phyloP scores from a whole-genome alignment of 768 basidiomycete species.

The Psilocybe cyanescens region DNA sequence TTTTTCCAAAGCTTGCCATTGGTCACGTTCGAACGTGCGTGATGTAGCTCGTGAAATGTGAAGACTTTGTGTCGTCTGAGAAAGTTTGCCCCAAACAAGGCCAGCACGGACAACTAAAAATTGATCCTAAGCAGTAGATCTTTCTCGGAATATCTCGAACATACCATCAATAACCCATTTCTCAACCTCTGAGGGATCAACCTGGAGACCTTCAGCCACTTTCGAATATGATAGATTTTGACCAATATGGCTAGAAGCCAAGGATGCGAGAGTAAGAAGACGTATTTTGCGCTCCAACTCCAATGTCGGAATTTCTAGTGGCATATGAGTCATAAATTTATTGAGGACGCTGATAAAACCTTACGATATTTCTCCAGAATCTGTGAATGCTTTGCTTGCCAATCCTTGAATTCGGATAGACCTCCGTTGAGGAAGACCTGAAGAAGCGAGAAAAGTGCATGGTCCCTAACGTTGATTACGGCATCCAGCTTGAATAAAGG shows the following conservation, averaged over 20 bases:
- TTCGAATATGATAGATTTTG: constrained; percentile 71
- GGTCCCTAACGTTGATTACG: constrained; percentile 64
- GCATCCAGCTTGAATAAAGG: constrained; percentile 77
- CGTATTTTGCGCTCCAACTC: constrained; percentile 81
- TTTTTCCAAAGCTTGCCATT: constrained; percentile 82
- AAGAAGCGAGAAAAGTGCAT: constrained; percentile 76
- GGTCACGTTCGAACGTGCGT: constrained; percentile 73
- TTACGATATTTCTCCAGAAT: constrained; percentile 62
- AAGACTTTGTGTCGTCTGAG: constrained; percentile 76
- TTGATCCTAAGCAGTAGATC: constrained; percentile 5
- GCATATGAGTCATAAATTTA: not conserved
- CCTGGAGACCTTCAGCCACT: constrained; percentile 69
- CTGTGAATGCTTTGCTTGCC: constrained; percentile 55
- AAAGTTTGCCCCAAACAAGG: constrained; percentile 81
- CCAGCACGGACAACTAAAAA: constrained; percentile 76
- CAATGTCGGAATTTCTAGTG: constrained; percentile 32
- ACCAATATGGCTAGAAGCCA: constrained; percentile 79
- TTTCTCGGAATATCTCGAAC: constrained; percentile 13
- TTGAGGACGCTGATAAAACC: constrained; percentile 22
- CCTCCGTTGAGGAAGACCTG: constrained; percentile 74
- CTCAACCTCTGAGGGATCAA: constrained; percentile 71
- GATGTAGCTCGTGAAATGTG: constrained; percentile 76
- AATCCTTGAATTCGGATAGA: constrained; percentile 61
- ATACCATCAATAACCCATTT: constrained; percentile 88
- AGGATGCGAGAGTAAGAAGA: constrained; percentile 72